Evolutionary conservation across 2,329 filamentous ascomycete species (phyloP).

Genomic region (Falciphora oryzae): DNA sequence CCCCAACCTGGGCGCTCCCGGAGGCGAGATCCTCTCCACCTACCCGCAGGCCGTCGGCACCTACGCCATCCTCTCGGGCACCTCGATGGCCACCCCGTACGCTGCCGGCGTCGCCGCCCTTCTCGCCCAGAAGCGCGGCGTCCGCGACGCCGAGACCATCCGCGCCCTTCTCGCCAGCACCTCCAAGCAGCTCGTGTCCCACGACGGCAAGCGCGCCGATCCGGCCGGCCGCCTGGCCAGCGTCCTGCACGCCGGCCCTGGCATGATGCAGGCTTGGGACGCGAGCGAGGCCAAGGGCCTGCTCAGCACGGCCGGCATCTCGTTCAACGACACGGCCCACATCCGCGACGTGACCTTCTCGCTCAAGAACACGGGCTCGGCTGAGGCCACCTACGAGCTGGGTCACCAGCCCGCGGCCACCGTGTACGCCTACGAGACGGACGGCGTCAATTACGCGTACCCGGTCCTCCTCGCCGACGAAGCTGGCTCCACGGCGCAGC

Average conservation of each 20-base stretch:
- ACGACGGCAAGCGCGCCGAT: slow-evolving; percentile 2
- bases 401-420: slow-evolving; percentile 30
- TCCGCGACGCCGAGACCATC: neutral
- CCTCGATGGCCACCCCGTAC: slow-evolving; percentile 44
- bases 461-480: slow-evolving; percentile 17
- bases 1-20: slow-evolving; percentile 37
- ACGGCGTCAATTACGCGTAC: slow-evolving; percentile 8
- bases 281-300: slow-evolving; percentile 31
- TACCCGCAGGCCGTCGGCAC: slow-evolving; percentile 31
- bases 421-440: slow-evolving; percentile 27
- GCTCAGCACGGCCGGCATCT: slow-evolving; percentile 35
- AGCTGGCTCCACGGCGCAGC: slow-evolving; percentile 13
- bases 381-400: slow-evolving; percentile 31
- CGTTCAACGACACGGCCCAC: slow-evolving; percentile 48
- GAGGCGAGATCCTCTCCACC: slow-evolving; percentile 39
- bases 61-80: slow-evolving; percentile 36
- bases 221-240: slow-evolving; percentile 14
- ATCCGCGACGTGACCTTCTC: slow-evolving; percentile 41
- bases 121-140: slow-evolving; percentile 28
- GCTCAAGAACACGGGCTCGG: slow-evolving; percentile 32
- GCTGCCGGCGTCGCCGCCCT: slow-evolving; percentile 36
- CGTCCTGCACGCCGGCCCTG: slow-evolving; percentile 36
- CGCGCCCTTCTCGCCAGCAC: slow-evolving; percentile 4
- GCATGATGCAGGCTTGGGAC: slow-evolving; percentile 35
- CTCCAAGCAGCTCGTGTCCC: slow-evolving; percentile 4